These are phyloP conservation scores for Botrytis hyacinthi DNA, from an alignment of 2,329 filamentous ascomycete genomes.

Conservation along the genomic window DNA sequence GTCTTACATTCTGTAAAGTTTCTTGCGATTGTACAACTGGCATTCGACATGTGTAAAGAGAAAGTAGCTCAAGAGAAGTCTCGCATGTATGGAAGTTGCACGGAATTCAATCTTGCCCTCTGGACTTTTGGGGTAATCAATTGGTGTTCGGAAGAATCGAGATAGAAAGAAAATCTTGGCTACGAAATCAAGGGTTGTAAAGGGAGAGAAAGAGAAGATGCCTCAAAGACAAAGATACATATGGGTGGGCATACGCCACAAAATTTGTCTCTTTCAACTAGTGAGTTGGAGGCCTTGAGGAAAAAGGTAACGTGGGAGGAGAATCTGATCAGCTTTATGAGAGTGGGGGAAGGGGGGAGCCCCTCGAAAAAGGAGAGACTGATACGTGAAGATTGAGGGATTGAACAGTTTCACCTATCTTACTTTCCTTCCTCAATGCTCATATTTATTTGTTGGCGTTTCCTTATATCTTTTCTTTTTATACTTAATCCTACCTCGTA, in stretches of 20 bases:
- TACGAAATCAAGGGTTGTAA: not conserved
- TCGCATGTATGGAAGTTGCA: not conserved
- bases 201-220: not conserved
- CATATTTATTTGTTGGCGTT: not conserved
- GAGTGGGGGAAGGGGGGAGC: not conserved
- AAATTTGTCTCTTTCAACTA: not conserved
- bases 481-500: not conserved
- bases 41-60: not conserved
- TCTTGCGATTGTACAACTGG: not conserved
- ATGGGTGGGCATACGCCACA: not conserved
- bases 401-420: not conserved
- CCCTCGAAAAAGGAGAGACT: too few species aligned
- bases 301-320: not conserved
- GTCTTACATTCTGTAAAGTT: not conserved
- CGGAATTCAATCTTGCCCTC: not conserved
- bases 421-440: rapidly evolving
- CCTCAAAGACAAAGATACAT: not conserved
- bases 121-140: not conserved
- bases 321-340: not conserved
- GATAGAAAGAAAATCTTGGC: not conserved
- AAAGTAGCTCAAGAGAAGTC: constrained; percentile 4
- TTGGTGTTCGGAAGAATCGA: not conserved
- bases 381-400: not conserved
- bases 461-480: not conserved
- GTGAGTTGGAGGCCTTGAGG: not conserved